Evolutionary conservation across 345 rosid genomes (phyloP).

Genomic region (Salix suchowensis): DNA sequence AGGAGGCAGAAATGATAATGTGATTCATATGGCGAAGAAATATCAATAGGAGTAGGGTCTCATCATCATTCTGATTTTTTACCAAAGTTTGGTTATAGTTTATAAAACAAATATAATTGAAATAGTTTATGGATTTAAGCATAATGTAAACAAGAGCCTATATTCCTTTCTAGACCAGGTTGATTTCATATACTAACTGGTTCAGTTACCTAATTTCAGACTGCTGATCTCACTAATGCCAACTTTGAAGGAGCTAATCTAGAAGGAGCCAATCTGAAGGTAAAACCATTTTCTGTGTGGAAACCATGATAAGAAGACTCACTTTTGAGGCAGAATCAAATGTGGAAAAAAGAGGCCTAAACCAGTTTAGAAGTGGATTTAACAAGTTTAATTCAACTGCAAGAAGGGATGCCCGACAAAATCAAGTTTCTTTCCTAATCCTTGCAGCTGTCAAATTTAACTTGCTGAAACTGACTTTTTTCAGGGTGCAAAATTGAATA

Average conservation of each 20-base stretch:
- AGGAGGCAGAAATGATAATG: neutral
- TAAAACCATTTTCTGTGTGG: constrained; percentile 12
- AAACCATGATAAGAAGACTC: neutral
- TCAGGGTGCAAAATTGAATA: constrained; percentile 84
- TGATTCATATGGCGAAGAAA: neutral
- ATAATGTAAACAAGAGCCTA: neutral
- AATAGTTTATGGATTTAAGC: neutral
- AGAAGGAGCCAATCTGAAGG: constrained; percentile 97
- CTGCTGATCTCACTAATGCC: constrained; percentile 88
- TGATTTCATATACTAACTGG: constrained; percentile 1
- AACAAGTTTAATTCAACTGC: neutral
- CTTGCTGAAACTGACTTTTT: constrained; percentile 4
- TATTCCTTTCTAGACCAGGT: neutral
- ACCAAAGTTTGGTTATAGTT: neutral
- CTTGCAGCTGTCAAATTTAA: neutral
- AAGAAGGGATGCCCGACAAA: neutral
- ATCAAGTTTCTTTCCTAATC: neutral
- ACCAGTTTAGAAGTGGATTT: neutral
- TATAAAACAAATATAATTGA: neutral
- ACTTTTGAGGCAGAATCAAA: neutral
- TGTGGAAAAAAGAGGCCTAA: neutral
- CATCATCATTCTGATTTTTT: neutral
- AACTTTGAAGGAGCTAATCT: constrained; percentile 91
- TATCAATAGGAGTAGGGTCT: neutral
- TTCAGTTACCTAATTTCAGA: constrained; percentile 35